Conservation (phyloP, 495 filamentous ascomycete species). For the Penicillium coffeae region DNA sequence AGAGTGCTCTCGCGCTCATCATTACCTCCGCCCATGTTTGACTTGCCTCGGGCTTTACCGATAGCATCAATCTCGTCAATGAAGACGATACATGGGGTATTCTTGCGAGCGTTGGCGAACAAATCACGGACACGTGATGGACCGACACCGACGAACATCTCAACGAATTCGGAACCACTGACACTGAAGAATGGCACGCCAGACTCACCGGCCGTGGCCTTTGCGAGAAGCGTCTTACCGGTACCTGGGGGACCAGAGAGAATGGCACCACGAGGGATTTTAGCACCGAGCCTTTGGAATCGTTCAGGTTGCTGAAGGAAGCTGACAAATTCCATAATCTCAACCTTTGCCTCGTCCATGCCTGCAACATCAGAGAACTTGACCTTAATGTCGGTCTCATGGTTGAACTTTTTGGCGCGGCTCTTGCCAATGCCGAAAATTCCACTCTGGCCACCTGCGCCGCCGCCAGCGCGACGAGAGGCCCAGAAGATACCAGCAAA, state of each 20-base stretch:
- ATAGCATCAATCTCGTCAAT: slow-evolving; percentile 99
- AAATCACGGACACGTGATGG: slow-evolving; percentile 92
- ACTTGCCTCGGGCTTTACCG: slow-evolving; percentile 79
- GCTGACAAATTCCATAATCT: slow-evolving; percentile 99
- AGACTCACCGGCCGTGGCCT: slow-evolving; percentile 97
- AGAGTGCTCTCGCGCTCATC: slow-evolving; percentile 95
- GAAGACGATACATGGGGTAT: slow-evolving; percentile 97
- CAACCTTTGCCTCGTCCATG: slow-evolving; percentile 96
- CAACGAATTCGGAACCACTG: slow-evolving; percentile 96
- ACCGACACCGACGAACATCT: slow-evolving; percentile 99
- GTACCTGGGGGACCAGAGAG: slow-evolving; percentile 95
- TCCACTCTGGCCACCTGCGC: slow-evolving; percentile 65
- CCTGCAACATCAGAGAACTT: slow-evolving; percentile 97
- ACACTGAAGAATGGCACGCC: slow-evolving; percentile 96
- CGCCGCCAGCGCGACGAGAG: slow-evolving; percentile 61
- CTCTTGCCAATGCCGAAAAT: slow-evolving; percentile 96
- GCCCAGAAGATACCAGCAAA: slow-evolving; percentile 73
- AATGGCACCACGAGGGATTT: slow-evolving; percentile 95
- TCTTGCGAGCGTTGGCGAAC: slow-evolving; percentile 91
- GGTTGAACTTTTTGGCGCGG: slow-evolving; percentile 93
- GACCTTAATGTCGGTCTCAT: slow-evolving; percentile 91
- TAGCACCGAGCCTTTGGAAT: slow-evolving; percentile 91
- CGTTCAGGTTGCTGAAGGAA: slow-evolving; percentile 88
- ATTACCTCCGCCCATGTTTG: slow-evolving; percentile 79
- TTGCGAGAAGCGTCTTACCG: slow-evolving; percentile 95